Base-by-base conservation (phyloP, 176 grass and related monocot species). In the Calamus simplicifolius region DNA sequence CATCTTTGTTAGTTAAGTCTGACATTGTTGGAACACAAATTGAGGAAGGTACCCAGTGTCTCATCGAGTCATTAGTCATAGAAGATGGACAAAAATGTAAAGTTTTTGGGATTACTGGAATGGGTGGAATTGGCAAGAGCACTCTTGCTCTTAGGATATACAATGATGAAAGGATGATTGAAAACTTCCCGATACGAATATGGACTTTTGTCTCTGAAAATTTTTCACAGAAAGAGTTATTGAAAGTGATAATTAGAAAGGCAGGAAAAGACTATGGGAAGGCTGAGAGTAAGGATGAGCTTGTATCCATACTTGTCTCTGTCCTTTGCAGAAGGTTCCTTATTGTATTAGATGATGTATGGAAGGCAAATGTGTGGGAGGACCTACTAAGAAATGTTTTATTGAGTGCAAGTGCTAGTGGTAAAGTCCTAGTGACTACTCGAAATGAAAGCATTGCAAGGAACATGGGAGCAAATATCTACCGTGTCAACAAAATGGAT, bases 271-370 rank as follows among this genome's bases (percentile, higher is more conserved):
- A 54, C 55, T 52, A 53, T 12, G 62, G 58, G 52, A 85, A 78
- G 15, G 55, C 43, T 1, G 66, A 74, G 29, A 66, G 49, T 72
- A 86, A 48, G 63, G 67, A 76, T 51, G 90, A 95, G 27, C 69
- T 95, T 16, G 60, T 85, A 2, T 4, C 5, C 16, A 66, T 61
- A 54, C 76, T 95, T 27, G 29, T 56, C 16, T 78, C 76, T 56
- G 67, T 82, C 43, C 76, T 89, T 66, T 68, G 76, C 0, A 78
- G 79, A 72, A 86, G 73, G 49, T 89, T 95, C 38, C 63, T 95
- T 5, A 61, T 95, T 29, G 63, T 95, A 48, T 58, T 95, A 29
- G 90, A 95, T 76, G 90, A 86, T 79, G 68, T 95, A 60, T 63
- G 82, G 66, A 89, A 18, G 52, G 58, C 68, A 1, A 27, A 55